phyloP scores from a whole-genome alignment of 2,329 filamentous ascomycete species.

The Stagonosporopsis tanaceti region DNA sequence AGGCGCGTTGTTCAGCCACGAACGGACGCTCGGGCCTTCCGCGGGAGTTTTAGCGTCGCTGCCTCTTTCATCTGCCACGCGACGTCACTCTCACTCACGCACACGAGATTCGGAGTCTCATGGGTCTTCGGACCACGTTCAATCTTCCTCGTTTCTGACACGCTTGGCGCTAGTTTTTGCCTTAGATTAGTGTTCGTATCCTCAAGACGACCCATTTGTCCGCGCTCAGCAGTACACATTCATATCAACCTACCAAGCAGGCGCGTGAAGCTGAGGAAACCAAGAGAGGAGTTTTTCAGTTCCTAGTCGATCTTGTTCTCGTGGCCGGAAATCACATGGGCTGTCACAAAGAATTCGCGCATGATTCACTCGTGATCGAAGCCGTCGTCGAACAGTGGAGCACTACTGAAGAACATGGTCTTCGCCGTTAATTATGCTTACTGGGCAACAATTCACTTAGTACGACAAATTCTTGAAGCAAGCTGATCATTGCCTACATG shows the following conservation, averaged over 20 bases:
- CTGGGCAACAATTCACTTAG: not conserved
- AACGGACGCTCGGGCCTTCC: conserved; percentile 11
- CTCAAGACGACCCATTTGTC: not conserved
- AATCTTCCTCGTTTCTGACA: not conserved
- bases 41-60: conserved; percentile 14
- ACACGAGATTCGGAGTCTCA: not conserved
- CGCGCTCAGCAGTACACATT: not conserved
- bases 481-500: not conserved
- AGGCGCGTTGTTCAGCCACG: conserved; percentile 14
- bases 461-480: not conserved
- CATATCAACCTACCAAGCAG: not conserved
- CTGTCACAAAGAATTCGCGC: not conserved
- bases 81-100: conserved; percentile 9
- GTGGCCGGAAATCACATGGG: not conserved
- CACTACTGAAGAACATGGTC: not conserved
- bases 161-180: not conserved
- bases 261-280: not conserved
- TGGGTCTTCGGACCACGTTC: not conserved
- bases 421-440: not conserved
- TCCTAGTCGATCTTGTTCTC: not conserved
- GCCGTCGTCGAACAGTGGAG: not conserved
- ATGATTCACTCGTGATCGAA: not conserved
- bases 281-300: not conserved
- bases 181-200: no score
- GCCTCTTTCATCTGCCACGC: conserved; percentile 11